Conservation (phyloP, 1,139 yeast species). For the Casaregolazyma suthepensis region DNA sequence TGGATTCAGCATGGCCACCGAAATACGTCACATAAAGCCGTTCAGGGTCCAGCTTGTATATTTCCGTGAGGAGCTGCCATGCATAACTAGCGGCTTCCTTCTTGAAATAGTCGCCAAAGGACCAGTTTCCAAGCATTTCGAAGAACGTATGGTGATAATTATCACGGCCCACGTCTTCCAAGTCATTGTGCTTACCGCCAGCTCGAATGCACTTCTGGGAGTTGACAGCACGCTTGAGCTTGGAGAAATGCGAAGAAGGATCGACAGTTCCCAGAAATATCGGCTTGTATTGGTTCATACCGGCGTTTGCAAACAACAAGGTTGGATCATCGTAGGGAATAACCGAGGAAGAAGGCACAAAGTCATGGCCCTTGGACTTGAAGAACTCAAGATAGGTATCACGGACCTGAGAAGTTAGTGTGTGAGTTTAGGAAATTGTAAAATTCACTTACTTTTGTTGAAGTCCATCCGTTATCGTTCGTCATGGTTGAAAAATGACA, state of each 20-base stretch:
- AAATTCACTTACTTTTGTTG: conserved; percentile 7
- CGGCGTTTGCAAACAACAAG: conserved; percentile 90
- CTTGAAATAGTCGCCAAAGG: conserved; percentile 97
- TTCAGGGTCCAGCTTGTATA: conserved; percentile 69
- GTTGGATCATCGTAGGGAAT: conserved; percentile 98
- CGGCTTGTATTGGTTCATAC: conserved; percentile 98
- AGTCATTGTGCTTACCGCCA: conserved; percentile 98
- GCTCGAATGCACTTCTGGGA: conserved; percentile 99
- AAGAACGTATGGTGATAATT: conserved; percentile 97
- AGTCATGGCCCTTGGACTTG: conserved; percentile 60
- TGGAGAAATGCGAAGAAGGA: conserved; percentile 81
- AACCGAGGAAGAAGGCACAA: conserved; percentile 88
- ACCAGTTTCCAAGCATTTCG: conserved; percentile 99
- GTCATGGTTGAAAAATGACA: conserved; percentile 11
- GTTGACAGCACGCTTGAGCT: conserved; percentile 82
- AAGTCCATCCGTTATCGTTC: conserved; percentile 5
- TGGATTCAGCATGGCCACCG: conserved; percentile 80
- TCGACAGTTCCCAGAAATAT: conserved; percentile 95
- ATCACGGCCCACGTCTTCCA: conserved; percentile 97
- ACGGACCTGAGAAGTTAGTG: conserved; percentile 50
- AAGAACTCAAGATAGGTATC: conserved; percentile 79
- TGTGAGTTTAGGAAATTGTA: background rate
- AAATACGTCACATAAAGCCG: conserved; percentile 92
- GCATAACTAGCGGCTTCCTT: conserved; percentile 83
- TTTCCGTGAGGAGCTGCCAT: conserved; percentile 85